phyloP scores from a whole-genome alignment of 176 grass and related monocot genomes.

The Eleusine coracana region DNA sequence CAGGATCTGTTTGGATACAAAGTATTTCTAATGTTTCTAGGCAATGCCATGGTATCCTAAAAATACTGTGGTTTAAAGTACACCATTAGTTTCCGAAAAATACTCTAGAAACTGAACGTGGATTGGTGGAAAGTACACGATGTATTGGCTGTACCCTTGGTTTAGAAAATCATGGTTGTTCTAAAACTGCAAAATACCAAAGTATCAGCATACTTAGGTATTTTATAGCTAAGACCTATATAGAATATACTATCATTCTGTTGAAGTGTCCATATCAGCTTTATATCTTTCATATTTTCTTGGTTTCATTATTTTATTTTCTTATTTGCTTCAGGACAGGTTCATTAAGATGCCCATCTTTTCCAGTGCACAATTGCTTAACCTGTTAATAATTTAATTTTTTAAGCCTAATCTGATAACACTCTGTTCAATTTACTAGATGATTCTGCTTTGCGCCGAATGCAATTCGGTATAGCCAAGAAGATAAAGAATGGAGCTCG shows the following conservation, averaged over 20 bases:
- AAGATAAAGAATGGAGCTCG: slow-evolving; percentile 97
- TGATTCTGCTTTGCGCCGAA: slow-evolving; percentile 53
- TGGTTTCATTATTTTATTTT: slow-evolving; percentile 15
- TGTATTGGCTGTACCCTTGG: too few species aligned
- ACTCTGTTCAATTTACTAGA: slow-evolving; percentile 43
- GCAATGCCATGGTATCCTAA: too few species aligned
- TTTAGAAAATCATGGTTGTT: too few species aligned
- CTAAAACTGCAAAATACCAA: too few species aligned
- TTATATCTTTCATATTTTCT: neutral
- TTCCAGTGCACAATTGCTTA: neutral
- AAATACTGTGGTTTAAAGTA: too few species aligned
- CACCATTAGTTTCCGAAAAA: too few species aligned
- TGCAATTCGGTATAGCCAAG: slow-evolving; percentile 90
- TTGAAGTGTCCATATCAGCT: neutral
- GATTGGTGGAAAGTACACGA: too few species aligned
- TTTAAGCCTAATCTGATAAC: slow-evolving; percentile 30
- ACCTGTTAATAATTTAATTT: slow-evolving; percentile 1
- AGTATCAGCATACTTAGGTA: too few species aligned
- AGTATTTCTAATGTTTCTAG: too few species aligned
- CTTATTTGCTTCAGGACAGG: slow-evolving; percentile 5
- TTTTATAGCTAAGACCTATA: neutral
- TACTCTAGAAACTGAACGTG: too few species aligned
- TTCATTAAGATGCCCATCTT: slow-evolving; percentile 8
- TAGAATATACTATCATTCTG: neutral
- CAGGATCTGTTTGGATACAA: neutral